Evolutionary conservation across 2,329 filamentous ascomycete genomes (phyloP), one percentile per base, ranked within the genome.

Genomic region (Conoideocrella luteorostrata): DNA sequence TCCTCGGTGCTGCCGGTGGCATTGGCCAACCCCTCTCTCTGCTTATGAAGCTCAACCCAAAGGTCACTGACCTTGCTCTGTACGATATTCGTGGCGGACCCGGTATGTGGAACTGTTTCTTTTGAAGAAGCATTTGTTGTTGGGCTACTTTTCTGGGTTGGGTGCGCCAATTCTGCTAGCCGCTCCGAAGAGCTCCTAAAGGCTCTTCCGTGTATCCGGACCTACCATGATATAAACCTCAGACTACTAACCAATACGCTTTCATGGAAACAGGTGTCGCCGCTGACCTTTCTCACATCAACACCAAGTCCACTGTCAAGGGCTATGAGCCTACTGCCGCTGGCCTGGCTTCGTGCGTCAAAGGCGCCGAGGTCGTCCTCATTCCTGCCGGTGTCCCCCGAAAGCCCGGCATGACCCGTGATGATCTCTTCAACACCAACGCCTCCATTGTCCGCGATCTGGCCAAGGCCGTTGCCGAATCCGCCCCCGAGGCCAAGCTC

Each of bases 391-490:
- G 93, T 78, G 91, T 98, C 56, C 93, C 93, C 65, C 89, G 93
- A 75, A 96, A 96, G 82, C 93, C 93, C 68, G 93, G 93, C 74
- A 98, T 98, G 93, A 95, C 87, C 74, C 90, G 93, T 78, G 93
- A 98, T 73, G 91, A 98, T 69, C 85, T 98, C 54, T 98, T 98
- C 89, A 97, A 97, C 84, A 98, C 91, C 80, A 98, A 98, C 72
- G 93, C 93, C 70, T 95, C 88, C 67, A 98, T 98, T 69, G 93
- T 98, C 68, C 90, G 91, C 65, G 93, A 97, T 72, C 83, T 98
- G 55, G 90, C 91, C 74, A 95, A 95, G 82, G 90, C 89, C 61
- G 83, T 82, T 64, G 93, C 93, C 62, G 82, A 95, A 62, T 80
- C 87, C 57, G 80, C 84, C 65, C 93, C 93, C 61, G 78, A 96